Conservation (phyloP, 2,329 filamentous ascomycete species). For the Malbranchea zuffiana region DNA sequence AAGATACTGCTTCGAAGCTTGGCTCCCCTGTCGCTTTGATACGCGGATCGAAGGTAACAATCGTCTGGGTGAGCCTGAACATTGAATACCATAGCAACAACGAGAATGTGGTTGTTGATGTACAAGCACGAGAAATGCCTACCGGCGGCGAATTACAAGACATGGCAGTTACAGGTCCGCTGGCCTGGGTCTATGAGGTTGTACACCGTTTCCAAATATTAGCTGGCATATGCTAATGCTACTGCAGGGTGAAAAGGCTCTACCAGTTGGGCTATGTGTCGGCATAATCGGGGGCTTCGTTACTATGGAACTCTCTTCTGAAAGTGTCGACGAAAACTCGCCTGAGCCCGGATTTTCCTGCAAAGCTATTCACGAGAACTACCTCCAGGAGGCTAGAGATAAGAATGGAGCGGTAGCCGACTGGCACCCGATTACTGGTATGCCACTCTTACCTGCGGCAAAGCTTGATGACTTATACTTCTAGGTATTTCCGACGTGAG, state of each 20-base stretch:
- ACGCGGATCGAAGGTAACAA: conserved; percentile 21
- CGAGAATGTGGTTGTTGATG: too few relatives aligned
- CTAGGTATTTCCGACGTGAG: too few relatives aligned
- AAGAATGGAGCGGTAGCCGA: too few relatives aligned
- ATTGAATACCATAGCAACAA: conserved; percentile 9
- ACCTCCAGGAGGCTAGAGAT: too few relatives aligned
- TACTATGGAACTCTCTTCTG: background rate
- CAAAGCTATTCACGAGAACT: too few relatives aligned
- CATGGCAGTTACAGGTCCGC: conserved; percentile 5
- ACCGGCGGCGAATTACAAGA: too few relatives aligned
- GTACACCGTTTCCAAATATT: background rate
- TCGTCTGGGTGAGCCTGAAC: conserved; percentile 19
- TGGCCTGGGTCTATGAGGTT: conserved; percentile 7
- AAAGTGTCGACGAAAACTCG: too few relatives aligned
- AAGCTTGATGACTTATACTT: too few relatives aligned
- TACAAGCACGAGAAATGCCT: background rate
- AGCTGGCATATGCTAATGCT: background rate
- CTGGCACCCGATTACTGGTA: conserved; percentile 29
- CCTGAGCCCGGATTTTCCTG: too few relatives aligned
- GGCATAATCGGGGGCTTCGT: conserved; percentile 6
- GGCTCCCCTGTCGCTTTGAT: conserved; percentile 18
- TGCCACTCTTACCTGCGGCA: background rate
- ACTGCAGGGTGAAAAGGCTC: background rate
- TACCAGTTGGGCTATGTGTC: conserved; percentile 3
- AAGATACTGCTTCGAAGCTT: background rate